phyloP scores from a whole-genome alignment of 2,329 filamentous ascomycete genomes.

The Ophiostoma himal-ulmi region DNA sequence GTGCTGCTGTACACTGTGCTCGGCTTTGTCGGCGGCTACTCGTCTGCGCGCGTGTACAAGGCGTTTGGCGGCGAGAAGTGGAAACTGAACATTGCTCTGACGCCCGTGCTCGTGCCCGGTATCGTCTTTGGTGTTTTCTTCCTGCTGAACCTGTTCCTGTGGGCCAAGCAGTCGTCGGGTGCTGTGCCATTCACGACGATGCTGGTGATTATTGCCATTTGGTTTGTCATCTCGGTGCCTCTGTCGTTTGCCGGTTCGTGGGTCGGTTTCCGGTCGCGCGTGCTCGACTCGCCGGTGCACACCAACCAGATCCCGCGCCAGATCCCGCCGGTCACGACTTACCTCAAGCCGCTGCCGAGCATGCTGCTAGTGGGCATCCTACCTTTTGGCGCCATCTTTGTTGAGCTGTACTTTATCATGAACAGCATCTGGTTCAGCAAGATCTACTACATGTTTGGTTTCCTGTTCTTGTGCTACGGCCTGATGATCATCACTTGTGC shows the following conservation, averaged over 20 bases:
- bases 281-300: slow-evolving; percentile 73
- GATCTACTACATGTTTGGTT: slow-evolving; percentile 99
- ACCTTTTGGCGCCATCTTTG: slow-evolving; percentile 94
- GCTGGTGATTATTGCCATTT: slow-evolving; percentile 86
- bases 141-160: slow-evolving; percentile 91
- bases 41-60: slow-evolving; percentile 88
- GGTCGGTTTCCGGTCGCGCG: slow-evolving; percentile 75
- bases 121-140: slow-evolving; percentile 87
- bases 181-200: slow-evolving; percentile 96
- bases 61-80: slow-evolving; percentile 85
- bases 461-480: slow-evolving; percentile 94
- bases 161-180: slow-evolving; percentile 85
- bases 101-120: slow-evolving; percentile 76
- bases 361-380: slow-evolving; percentile 89
- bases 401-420: slow-evolving; percentile 99
- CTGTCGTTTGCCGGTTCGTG: slow-evolving; percentile 86
- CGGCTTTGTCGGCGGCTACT: slow-evolving; percentile 86
- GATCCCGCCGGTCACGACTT: slow-evolving; percentile 73
- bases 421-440: slow-evolving; percentile 97
- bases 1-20: slow-evolving; percentile 90
- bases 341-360: slow-evolving; percentile 79
- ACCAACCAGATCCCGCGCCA: slow-evolving; percentile 98
- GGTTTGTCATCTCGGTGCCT: slow-evolving; percentile 94
- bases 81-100: slow-evolving; percentile 89
- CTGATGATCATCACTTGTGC: slow-evolving; percentile 95